A percentile compares a stretch with the other conserved stretches of the same genome.
phyloP scores from a whole-genome alignment of 352 stramenopile genomes.

The Stephanocyclus meneghinianus region DNA sequence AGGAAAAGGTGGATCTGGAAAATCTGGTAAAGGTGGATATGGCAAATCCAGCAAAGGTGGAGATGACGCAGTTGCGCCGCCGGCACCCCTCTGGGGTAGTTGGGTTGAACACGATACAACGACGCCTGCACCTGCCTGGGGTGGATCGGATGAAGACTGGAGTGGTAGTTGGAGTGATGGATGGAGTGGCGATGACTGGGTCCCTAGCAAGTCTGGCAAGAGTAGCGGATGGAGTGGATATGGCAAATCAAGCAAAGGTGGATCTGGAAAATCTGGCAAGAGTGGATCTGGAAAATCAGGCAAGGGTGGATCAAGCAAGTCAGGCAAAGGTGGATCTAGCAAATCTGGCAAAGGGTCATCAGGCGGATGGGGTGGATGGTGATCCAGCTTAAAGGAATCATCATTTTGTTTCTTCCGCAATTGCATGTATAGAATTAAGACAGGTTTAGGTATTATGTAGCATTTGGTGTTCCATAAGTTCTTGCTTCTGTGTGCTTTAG shows the following conservation, averaged over 20 bases:
- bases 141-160: too few relatives aligned
- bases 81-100: too few relatives aligned
- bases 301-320: background rate
- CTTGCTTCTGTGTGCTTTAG: too few relatives aligned
- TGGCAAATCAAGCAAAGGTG: background rate
- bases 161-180: too few relatives aligned
- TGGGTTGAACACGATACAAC: too few relatives aligned
- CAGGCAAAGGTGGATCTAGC: background rate
- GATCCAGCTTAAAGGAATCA: background rate
- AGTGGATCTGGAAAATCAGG: background rate
- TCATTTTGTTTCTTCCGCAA: background rate
- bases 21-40: too few relatives aligned
- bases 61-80: too few relatives aligned
- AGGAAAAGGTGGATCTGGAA: too few relatives aligned
- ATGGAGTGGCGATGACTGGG: too few relatives aligned
- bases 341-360: background rate
- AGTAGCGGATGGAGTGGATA: background rate
- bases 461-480: background rate
- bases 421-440: background rate
- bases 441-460: background rate
- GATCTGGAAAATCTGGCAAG: too few relatives aligned
- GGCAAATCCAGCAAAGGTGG: too few relatives aligned
- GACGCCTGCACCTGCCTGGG: too few relatives aligned
- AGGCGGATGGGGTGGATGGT: background rate
- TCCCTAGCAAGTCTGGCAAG: background rate